Percentiles rank a stretch among this genome's conserved stretches.
Conservation (phyloP, 805 yeast species). For the Saccharomycopsis guyanensis region DNA sequence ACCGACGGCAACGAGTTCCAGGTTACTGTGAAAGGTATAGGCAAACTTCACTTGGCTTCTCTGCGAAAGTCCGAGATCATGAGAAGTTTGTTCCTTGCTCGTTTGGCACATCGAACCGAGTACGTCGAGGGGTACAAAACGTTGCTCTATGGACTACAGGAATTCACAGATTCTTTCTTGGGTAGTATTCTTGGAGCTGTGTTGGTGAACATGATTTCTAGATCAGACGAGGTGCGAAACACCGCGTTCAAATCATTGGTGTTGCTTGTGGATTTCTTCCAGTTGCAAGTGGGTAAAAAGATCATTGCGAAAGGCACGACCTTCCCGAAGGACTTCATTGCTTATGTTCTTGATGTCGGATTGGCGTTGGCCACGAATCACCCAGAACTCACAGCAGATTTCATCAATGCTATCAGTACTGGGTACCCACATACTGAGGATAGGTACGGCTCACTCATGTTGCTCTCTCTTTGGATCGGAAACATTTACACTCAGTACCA, state of each 20-base stretch:
- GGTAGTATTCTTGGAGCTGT: constrained; percentile 17
- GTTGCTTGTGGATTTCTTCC: constrained; percentile 34
- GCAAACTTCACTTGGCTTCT: constrained; percentile 10
- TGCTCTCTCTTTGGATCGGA: constrained; percentile 41
- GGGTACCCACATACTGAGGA: constrained; percentile 35
- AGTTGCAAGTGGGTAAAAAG: constrained; percentile 38
- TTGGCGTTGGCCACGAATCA: constrained; percentile 37
- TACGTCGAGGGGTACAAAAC: background rate
- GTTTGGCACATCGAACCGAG: constrained; percentile 2
- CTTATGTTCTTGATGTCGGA: constrained; percentile 44
- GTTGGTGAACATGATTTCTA: constrained; percentile 19
- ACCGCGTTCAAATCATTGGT: constrained; percentile 13
- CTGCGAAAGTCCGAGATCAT: constrained; percentile 10
- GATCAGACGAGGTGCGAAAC: constrained; percentile 26
- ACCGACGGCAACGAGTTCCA: constrained; percentile 14
- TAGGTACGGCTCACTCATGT: constrained; percentile 17
- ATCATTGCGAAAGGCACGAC: constrained; percentile 42
- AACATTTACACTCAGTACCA: constrained; percentile 40
- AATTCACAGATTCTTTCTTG: constrained; percentile 12
- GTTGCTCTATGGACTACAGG: background rate
- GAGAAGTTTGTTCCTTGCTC: constrained; percentile 15
- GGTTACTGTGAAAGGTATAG: constrained; percentile 12
- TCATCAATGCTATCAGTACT: constrained; percentile 37
- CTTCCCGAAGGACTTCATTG: constrained; percentile 48
- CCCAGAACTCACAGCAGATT: constrained; percentile 45